Evolutionary conservation across 257 asterid species (phyloP).

Genomic region (Gentiana macrophylla): DNA sequence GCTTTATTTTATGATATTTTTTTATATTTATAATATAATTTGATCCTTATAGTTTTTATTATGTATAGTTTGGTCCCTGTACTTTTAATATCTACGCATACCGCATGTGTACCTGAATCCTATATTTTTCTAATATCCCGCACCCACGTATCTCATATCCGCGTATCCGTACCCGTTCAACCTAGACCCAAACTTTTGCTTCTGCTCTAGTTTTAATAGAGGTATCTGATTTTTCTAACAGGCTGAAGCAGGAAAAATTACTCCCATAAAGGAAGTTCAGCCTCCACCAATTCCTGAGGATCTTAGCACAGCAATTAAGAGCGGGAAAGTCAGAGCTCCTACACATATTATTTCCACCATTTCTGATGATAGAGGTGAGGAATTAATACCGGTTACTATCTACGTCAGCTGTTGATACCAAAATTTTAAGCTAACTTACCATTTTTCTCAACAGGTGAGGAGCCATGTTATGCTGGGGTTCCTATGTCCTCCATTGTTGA

Average conservation of each 20-base stretch:
- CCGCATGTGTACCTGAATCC: too few relatives aligned
- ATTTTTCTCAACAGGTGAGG: conserved; percentile 63
- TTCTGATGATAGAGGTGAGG: conserved; percentile 91
- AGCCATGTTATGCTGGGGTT: conserved; percentile 91
- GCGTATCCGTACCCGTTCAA: too few relatives aligned
- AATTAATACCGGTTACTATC: conserved; percentile 6
- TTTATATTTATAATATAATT: too few relatives aligned
- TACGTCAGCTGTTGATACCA: not conserved
- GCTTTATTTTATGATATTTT: too few relatives aligned
- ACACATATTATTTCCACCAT: conserved; percentile 96
- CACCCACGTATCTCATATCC: too few relatives aligned
- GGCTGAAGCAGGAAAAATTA: conserved; percentile 63
- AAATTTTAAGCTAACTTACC: conserved; percentile 12
- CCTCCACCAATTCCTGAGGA: conserved; percentile 99
- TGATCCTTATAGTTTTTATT: too few relatives aligned
- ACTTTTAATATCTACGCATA: too few relatives aligned
- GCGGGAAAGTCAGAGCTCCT: conserved; percentile 99
- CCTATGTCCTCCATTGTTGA: conserved; percentile 97
- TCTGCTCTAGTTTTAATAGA: conserved; percentile 4
- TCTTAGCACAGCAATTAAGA: conserved; percentile 79
- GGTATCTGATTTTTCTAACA: conserved; percentile 21
- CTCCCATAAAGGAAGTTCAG: conserved; percentile 73
- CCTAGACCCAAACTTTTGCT: conserved; percentile 1
- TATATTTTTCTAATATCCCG: too few relatives aligned
- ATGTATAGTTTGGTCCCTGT: too few relatives aligned